A percentile compares a stretch with the other conserved stretches of the same genome.
Conservation (phyloP, 108 stramenopile genomes). For the Conticribra weissflogii region DNA sequence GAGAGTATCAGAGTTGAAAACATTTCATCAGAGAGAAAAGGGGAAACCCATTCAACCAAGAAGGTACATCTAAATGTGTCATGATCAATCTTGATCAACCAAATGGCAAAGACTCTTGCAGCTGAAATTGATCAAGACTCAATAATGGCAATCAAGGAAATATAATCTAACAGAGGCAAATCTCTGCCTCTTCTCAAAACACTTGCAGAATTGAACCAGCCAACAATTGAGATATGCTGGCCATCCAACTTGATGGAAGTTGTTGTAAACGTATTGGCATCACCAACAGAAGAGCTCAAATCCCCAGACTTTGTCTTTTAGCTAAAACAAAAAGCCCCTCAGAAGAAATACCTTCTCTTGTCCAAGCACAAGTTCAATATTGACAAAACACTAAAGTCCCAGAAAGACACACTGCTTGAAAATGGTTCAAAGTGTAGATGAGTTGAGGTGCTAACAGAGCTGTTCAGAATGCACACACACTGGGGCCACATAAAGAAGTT, state of each 20-base stretch:
- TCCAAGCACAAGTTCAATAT: neutral
- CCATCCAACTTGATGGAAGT: slow-evolving; percentile 4
- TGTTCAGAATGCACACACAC: neutral
- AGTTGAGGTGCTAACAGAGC: neutral
- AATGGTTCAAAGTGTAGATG: neutral
- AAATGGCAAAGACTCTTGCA: no score
- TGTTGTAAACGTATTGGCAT: neutral
- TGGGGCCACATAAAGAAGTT: neutral
- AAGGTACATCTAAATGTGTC: no score
- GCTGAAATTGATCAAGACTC: no score
- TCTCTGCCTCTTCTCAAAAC: no score
- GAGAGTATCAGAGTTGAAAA: no score
- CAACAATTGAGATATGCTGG: no score
- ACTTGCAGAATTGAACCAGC: no score
- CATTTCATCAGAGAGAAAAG: no score
- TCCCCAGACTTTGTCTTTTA: neutral
- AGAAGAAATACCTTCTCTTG: neutral
- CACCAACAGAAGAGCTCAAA: neutral
- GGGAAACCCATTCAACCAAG: no score
- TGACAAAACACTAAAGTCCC: neutral
- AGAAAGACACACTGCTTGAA: neutral
- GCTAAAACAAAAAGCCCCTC: neutral
- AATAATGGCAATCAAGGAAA: no score
- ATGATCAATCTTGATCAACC: no score
- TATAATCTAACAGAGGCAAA: no score